phyloP scores from a whole-genome alignment of 1,139 yeast genomes.

The Pichia sp. region DNA sequence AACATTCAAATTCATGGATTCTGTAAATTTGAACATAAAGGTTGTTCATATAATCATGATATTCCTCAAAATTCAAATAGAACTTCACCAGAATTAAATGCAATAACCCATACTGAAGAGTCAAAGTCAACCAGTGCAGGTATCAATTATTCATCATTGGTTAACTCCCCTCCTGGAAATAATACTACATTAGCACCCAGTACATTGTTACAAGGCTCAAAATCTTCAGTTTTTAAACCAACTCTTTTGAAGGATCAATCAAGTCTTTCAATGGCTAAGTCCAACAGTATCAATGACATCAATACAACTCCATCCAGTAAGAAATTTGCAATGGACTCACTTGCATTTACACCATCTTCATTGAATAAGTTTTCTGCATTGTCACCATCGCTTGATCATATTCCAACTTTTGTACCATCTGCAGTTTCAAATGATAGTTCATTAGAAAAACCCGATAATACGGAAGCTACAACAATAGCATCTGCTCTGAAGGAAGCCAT shows the following conservation, averaged over 20 bases:
- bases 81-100: constrained; percentile 5
- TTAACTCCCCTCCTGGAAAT: constrained; percentile 6
- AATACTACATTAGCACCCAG: not conserved
- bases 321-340: constrained; percentile 57
- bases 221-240: constrained; percentile 4
- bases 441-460: not conserved
- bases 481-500: constrained; percentile 1
- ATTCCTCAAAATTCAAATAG: constrained; percentile 24
- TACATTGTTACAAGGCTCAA: not conserved
- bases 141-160: not conserved
- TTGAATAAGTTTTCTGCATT: constrained; percentile 39
- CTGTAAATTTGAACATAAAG: constrained; percentile 84
- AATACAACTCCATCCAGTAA: constrained; percentile 27
- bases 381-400: constrained; percentile 51
- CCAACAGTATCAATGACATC: not conserved
- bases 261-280: not conserved
- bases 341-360: constrained; percentile 50
- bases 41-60: constrained; percentile 77
- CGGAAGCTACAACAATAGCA: not conserved
- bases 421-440: not conserved
- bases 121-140: not conserved
- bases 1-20: constrained; percentile 82
- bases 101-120: constrained; percentile 16
- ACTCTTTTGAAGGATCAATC: constrained; percentile 2
- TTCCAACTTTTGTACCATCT: constrained; percentile 52